phyloP scores from a whole-genome alignment of 1,284 basidiomycete species.

The Trichosporon ovoides region DNA sequence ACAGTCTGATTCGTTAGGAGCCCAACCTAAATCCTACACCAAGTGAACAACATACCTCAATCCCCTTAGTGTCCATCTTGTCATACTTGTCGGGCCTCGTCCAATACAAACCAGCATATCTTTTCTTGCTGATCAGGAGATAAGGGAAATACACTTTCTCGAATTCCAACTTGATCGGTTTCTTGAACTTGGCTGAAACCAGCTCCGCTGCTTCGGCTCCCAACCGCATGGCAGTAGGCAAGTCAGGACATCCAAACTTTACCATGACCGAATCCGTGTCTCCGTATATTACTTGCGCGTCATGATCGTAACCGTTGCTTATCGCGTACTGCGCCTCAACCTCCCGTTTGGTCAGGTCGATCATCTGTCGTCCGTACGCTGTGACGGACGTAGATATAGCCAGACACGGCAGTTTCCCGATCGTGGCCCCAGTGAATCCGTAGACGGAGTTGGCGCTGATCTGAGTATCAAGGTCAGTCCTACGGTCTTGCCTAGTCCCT shows the following conservation, averaged over 20 bases:
- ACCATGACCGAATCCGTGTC: slow-evolving; percentile 99
- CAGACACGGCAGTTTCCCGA: slow-evolving; percentile 89
- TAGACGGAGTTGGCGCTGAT: slow-evolving; percentile 97
- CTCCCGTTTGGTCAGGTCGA: slow-evolving; percentile 85
- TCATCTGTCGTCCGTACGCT: slow-evolving; percentile 94
- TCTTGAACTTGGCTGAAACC: slow-evolving; percentile 85
- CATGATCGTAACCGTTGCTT: slow-evolving; percentile 75
- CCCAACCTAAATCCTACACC: not conserved
- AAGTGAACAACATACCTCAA: slow-evolving; percentile 62
- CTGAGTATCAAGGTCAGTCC: slow-evolving; percentile 49
- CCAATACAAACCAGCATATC: slow-evolving; percentile 95
- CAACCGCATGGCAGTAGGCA: slow-evolving; percentile 77
- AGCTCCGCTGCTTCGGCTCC: slow-evolving; percentile 89
- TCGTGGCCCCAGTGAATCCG: slow-evolving; percentile 91
- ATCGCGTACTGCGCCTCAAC: slow-evolving; percentile 82
- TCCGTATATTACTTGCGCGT: slow-evolving; percentile 90
- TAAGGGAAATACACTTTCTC: slow-evolving; percentile 98
- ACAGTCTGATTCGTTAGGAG: slow-evolving; percentile 62
- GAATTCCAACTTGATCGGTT: slow-evolving; percentile 95
- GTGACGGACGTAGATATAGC: slow-evolving; percentile 89
- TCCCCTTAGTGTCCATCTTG: slow-evolving; percentile 98
- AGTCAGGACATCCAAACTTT: slow-evolving; percentile 80
- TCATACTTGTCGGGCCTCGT: slow-evolving; percentile 87
- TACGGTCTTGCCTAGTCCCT: too few species aligned
- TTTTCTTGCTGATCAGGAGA: slow-evolving; percentile 91